Conservation (phyloP, 1,139 yeast genomes). For the Pichia sp. region DNA sequence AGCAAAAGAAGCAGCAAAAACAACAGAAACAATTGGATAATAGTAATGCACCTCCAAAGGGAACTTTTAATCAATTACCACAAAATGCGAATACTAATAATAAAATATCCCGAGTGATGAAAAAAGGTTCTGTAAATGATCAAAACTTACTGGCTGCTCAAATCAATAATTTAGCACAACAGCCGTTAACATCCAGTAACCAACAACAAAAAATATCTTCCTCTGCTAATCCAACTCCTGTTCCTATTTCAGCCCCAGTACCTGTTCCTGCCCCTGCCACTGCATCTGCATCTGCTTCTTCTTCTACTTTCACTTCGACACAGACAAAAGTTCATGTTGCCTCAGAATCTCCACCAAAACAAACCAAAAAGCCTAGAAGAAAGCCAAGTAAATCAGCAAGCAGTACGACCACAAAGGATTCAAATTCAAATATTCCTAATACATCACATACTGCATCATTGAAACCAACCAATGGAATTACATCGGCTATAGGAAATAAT, state of each 20-base stretch:
- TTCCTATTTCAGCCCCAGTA: no score
- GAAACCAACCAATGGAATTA: neutral
- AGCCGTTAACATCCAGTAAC: slow-evolving; percentile 2
- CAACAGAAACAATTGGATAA: slow-evolving; percentile 21
- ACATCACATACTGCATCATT: neutral
- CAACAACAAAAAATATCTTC: neutral
- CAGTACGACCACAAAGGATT: neutral
- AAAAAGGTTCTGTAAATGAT: no score
- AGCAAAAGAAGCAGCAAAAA: slow-evolving; percentile 30
- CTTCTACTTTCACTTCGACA: no score
- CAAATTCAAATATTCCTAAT: neutral
- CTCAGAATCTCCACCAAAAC: neutral
- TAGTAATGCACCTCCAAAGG: slow-evolving; percentile 20
- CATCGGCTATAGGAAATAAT: no score
- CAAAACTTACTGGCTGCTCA: no score
- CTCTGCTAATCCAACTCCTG: neutral
- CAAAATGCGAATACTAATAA: neutral
- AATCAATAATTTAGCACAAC: slow-evolving; percentile 1
- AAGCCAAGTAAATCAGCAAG: neutral
- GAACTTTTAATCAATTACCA: slow-evolving; percentile 10
- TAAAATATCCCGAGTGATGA: no score
- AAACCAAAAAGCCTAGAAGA: neutral
- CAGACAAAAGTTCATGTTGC: no score
- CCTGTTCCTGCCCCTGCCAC: slow-evolving; percentile 19
- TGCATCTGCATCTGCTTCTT: slow-evolving; percentile 15